A percentile compares a stretch with the other conserved stretches of the same genome.
phyloP scores from a whole-genome alignment of 2,329 filamentous ascomycete species.

The Hymenoscyphus linearis region DNA sequence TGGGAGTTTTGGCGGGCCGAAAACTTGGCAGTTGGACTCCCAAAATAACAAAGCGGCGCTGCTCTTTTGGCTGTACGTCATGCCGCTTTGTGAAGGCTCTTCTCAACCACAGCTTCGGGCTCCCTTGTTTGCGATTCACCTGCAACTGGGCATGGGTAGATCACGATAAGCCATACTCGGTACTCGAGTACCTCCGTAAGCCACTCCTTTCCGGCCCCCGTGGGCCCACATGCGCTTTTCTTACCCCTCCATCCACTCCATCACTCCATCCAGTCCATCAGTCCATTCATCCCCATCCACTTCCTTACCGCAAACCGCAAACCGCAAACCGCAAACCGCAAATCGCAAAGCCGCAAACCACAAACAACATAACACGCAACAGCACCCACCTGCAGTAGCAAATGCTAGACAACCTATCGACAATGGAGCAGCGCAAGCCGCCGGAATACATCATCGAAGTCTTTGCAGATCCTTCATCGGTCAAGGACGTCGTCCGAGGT shows the following conservation, averaged over 20 bases:
- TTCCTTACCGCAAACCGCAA: not conserved
- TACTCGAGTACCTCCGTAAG: too few species aligned
- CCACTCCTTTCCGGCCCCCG: constrained; percentile 3
- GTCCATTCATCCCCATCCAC: constrained; percentile 6
- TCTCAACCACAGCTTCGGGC: not conserved
- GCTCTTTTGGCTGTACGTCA: not conserved
- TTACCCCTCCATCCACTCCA: constrained; percentile 12
- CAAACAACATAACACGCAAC: not conserved
- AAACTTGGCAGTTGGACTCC: not conserved
- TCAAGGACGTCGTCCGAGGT: constrained; percentile 93
- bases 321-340: too few species aligned
- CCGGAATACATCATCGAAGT: constrained; percentile 92
- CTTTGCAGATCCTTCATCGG: constrained; percentile 83
- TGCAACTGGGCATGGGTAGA: too few species aligned
- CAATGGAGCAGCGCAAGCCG: constrained; percentile 60
- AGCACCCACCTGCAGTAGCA: constrained; percentile 2
- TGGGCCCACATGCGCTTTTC: not conserved
- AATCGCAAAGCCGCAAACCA: too few species aligned
- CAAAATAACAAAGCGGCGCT: constrained; percentile 1
- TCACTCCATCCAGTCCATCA: too few species aligned
- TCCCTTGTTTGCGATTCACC: not conserved
- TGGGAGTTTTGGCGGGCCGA: not conserved
- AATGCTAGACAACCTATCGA: constrained; percentile 13
- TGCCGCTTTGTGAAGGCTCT: not conserved
- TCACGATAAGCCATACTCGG: constrained; percentile 7